Conservation (phyloP, 495 filamentous ascomycete species). For the Xylaria cubensis region DNA sequence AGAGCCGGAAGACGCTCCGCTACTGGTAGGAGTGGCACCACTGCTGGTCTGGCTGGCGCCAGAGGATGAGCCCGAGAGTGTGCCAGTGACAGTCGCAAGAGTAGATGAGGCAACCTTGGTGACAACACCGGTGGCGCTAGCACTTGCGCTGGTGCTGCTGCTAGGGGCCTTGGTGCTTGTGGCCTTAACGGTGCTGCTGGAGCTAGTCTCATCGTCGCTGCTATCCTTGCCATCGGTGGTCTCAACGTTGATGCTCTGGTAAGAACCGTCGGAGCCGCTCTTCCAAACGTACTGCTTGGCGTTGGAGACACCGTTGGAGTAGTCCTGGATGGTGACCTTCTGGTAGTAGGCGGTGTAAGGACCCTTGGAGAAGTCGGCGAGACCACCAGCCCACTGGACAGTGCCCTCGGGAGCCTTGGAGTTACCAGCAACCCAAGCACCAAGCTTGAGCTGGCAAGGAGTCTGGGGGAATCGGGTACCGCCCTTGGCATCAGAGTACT, state of each 20-base stretch:
- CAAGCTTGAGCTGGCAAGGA: conserved; percentile 85
- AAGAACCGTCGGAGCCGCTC: conserved; percentile 70
- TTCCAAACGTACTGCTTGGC: conserved; percentile 75
- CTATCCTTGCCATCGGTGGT: conserved; percentile 69
- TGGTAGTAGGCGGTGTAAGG: conserved; percentile 89
- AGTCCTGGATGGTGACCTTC: conserved; percentile 80
- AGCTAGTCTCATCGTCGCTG: conserved; percentile 50
- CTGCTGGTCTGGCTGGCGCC: conserved; percentile 10
- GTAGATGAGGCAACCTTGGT: conserved; percentile 23
- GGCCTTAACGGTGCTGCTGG: conserved; percentile 36
- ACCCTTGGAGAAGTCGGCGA: conserved; percentile 73
- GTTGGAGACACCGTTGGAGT: conserved; percentile 80
- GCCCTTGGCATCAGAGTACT: conserved; percentile 60
- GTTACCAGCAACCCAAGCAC: conserved; percentile 86
- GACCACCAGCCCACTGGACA: conserved; percentile 87
- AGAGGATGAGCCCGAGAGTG: conserved; percentile 26
- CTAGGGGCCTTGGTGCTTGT: conserved; percentile 32
- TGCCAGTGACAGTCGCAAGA: conserved; percentile 30
- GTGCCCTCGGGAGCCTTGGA: conserved; percentile 71
- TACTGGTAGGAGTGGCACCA: conserved; percentile 10
- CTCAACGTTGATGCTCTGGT: conserved; percentile 76
- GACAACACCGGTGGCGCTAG: conserved; percentile 29
- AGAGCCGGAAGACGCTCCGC: conserved; percentile 10
- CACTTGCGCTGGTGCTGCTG: conserved; percentile 35
- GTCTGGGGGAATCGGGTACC: conserved; percentile 86